Percentiles rank a stretch among this genome's conserved stretches.
phyloP scores from a whole-genome alignment of 352 stramenopile species.

The Blastocystis sp. region DNA sequence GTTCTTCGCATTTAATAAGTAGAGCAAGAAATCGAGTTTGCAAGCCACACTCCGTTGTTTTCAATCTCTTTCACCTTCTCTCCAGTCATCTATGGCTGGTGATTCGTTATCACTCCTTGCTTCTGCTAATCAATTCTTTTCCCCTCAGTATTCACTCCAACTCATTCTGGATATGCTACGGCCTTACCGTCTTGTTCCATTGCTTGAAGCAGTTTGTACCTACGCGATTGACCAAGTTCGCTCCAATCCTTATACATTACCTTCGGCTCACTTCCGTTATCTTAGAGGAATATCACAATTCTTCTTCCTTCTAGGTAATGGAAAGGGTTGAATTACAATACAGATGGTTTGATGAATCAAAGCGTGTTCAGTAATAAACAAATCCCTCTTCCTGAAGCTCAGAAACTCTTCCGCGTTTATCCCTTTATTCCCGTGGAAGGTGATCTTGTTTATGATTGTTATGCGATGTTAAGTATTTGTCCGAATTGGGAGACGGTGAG shows the following conservation, averaged over 20 bases:
- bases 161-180: too few species aligned
- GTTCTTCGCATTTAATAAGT: neutral
- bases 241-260: neutral
- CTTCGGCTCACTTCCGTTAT: neutral
- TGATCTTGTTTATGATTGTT: neutral
- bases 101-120: neutral
- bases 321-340: neutral
- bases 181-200: neutral
- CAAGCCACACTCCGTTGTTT: neutral
- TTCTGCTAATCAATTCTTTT: neutral
- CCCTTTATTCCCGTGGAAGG: neutral
- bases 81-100: neutral
- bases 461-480: neutral
- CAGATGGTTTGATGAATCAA: neutral
- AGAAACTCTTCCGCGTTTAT: conserved; percentile 42
- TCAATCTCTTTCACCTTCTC: neutral
- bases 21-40: neutral
- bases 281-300: neutral
- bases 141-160: neutral
- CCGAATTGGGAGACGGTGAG: neutral
- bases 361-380: neutral
- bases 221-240: neutral
- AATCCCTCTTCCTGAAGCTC: neutral
- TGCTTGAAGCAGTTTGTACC: neutral
- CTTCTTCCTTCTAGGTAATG: conserved; percentile 3